These are phyloP conservation scores for Cyberlindnera petersonii DNA, from an alignment of 805 yeast genomes.

Conservation along the genomic window DNA sequence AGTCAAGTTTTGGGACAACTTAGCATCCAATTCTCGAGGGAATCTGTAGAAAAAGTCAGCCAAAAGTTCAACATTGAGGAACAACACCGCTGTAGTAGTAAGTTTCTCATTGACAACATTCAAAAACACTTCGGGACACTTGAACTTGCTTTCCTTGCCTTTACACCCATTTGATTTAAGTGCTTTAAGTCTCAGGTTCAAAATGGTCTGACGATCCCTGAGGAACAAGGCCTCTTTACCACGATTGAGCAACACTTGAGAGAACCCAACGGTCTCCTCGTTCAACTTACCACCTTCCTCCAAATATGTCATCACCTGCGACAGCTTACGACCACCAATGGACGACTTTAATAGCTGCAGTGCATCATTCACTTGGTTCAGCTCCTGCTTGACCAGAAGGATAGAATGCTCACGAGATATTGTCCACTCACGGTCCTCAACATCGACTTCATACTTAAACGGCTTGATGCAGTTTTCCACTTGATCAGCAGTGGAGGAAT, in stretches of 20 bases:
- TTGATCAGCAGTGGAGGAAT: conserved; percentile 92
- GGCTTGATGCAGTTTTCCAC: conserved; percentile 98
- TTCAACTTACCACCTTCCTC: conserved; percentile 35
- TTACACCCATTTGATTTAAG: conserved; percentile 74
- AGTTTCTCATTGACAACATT: conserved; percentile 90
- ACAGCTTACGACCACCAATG: conserved; percentile 80
- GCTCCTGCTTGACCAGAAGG: conserved; percentile 73
- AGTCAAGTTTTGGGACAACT: conserved; percentile 58
- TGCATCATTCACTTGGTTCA: conserved; percentile 72
- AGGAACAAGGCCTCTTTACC: conserved; percentile 86
- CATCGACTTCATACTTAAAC: conserved; percentile 92
- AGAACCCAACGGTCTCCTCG: conserved; percentile 80
- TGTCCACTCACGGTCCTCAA: conserved; percentile 93
- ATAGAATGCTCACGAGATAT: conserved; percentile 76
- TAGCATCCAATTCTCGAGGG: conserved; percentile 86
- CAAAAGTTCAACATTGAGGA: conserved; percentile 86
- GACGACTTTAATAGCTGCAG: conserved; percentile 55
- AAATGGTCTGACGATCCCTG: conserved; percentile 63
- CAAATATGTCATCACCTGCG: conserved; percentile 75
- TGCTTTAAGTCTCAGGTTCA: conserved; percentile 72
- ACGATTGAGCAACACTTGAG: conserved; percentile 63
- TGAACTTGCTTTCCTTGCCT: conserved; percentile 73
- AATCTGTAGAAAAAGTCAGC: conserved; percentile 95
- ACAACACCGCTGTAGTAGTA: conserved; percentile 88
- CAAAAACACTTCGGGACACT: conserved; percentile 91